phyloP scores from a whole-genome alignment of 306 rosid species.

The Coriaria nepalensis region DNA sequence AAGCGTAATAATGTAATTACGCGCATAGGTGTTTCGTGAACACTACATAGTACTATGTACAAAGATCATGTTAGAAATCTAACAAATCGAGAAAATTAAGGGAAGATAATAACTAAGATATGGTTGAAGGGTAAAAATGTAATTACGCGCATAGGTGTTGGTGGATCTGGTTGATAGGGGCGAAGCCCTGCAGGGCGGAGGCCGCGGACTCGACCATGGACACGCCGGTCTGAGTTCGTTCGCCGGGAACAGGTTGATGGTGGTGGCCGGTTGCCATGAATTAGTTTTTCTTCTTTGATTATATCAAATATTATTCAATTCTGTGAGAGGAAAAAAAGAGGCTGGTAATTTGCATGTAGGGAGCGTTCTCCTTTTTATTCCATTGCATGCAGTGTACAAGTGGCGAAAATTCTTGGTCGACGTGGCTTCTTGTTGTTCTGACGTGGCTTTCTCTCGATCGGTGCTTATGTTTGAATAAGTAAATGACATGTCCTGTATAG shows the following conservation, averaged over 20 bases:
- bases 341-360: no score
- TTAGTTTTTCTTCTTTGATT: background rate
- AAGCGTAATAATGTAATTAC: slow-evolving; percentile 6
- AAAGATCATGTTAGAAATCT: no score
- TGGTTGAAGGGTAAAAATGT: background rate
- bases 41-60: no score
- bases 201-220: slow-evolving; percentile 47
- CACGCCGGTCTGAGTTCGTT: slow-evolving; percentile 29
- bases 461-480: background rate
- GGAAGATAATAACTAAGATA: background rate
- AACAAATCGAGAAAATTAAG: background rate
- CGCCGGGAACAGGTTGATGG: slow-evolving; percentile 27
- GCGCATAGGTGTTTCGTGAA: slow-evolving; percentile 95
- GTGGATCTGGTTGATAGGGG: slow-evolving; percentile 61
- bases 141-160: slow-evolving; percentile 84
- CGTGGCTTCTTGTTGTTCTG: background rate
- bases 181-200: slow-evolving; percentile 47
- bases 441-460: background rate
- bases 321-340: no score
- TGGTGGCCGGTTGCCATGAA: slow-evolving; percentile 17
- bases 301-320: no score
- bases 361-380: background rate
- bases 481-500: no score
- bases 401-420: background rate
- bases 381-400: background rate